Evolutionary conservation across 805 yeast genomes (phyloP), one percentile per base, ranked within the genome.

Genomic region (Candida sakaeoensis): DNA sequence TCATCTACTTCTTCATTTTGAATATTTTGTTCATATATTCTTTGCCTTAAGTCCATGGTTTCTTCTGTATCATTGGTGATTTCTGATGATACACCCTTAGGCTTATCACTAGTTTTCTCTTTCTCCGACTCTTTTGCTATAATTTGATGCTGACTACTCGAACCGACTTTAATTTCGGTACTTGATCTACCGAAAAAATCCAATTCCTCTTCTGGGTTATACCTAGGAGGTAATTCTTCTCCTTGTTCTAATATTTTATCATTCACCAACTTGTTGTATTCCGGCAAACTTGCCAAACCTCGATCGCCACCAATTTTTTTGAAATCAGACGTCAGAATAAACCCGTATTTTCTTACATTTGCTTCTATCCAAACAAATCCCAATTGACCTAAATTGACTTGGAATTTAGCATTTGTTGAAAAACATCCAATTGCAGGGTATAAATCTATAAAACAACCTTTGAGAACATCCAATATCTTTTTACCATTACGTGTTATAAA

Each of bases 211-310:
- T 65, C 74, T 12, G 31, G 19, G 1, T 86, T 85, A 52, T 83
- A 83, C 13, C 68, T 63, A 2, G 91, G 91, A 13, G 90, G 90
- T 30, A 83, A 57, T 32, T 74, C 81, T 45, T 82, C 90, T 3
- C 90, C 90, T 53, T 75, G 79, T 49, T 80, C 90, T 40, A 84
- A 61, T 3, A 84, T 62, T 17, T 74, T 67, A 49, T 83, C 88
- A 16, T 56, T 60, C 36, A 63, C 64, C 32, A 22, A 26, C 40
- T 59, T 60, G 2, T 74, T 75, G 37, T 68, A 68, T 36, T 63
- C 60, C 2, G 74, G 74, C 27, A 68, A 54, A 2, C 70, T 43
- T 2, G 68, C 64, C 39, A 63, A 48, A 1, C 71, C 72, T 24
- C 68, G 46, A 22, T 65, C 69, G 6, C 72, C 72, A 21, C 50